Base-by-base conservation (phyloP, 352 stramenopile genomes). In the Globisporangium irregulare region DNA sequence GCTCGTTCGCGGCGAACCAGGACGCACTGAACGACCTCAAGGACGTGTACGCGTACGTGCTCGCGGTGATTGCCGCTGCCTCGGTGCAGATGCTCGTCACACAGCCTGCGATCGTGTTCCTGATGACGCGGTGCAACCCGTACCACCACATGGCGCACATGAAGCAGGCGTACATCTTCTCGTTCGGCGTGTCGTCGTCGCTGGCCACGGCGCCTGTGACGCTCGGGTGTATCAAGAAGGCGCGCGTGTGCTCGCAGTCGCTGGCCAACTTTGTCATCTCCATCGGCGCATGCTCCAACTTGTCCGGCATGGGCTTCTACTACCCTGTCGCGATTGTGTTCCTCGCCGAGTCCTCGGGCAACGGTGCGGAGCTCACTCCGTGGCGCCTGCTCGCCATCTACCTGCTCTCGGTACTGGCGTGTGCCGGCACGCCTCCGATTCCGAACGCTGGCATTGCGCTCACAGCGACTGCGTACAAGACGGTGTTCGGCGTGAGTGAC, bases 191-290 rank as follows among this genome's bases (percentile, higher is more conserved):
- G 9, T 74, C 84, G 0, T 94, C 86, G 50, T 93, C 84, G 78
- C 85, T 36, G 38, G 38, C 38, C 12, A 46, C 38, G 38, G 38
- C 38, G 38, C 84, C 82, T 0, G 78, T 92, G 3, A 90, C 84
- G 15, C 76, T 94, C 18, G 69, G 70, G 7, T 92, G 81, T 50
- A 60, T 94, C 12, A 79, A 88, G 48, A 86, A 86, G 25, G 82
- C 83, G 8, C 71, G 78, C 10, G 73, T 86, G 71, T 89, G 80
- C 57, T 91, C 83, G 27, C 81, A 86, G 62, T 90, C 86, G 43
- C 77, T 93, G 12, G 79, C 79, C 27, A 90, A 89, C 32, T 89
- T 92, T 54, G 78, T 92, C 20, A 75, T 93, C 58, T 92, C 83
- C 10, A 80, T 93, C 29, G 84, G 84, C 24, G 82, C 86, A 9